These are phyloP conservation scores for Nevesoporus exiguus DNA, from an alignment of 768 basidiomycete species.

Conservation along the genomic window DNA sequence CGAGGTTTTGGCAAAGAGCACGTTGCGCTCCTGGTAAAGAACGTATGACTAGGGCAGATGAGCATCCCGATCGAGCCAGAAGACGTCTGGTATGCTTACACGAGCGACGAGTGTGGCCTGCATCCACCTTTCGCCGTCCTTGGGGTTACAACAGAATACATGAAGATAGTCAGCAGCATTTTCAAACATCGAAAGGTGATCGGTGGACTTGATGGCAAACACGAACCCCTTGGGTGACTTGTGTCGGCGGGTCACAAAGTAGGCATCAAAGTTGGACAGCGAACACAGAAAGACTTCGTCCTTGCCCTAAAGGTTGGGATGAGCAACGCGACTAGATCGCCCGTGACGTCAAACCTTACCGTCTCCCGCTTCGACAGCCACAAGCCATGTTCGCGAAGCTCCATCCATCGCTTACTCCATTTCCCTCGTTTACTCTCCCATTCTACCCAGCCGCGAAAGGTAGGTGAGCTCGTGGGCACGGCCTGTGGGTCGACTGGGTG, in stretches of 20 bases:
- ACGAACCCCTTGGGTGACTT: slow-evolving; percentile 82
- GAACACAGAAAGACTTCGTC: slow-evolving; percentile 82
- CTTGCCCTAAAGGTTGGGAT: slow-evolving; percentile 56
- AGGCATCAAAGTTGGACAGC: slow-evolving; percentile 86
- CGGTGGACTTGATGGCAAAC: slow-evolving; percentile 87
- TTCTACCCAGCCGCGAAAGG: slow-evolving; percentile 66
- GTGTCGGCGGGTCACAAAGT: slow-evolving; percentile 68
- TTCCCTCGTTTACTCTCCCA: slow-evolving; percentile 90
- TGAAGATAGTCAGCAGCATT: slow-evolving; percentile 86
- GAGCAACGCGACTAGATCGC: slow-evolving; percentile 1
- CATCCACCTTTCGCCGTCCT: slow-evolving; percentile 75
- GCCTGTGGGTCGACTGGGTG: slow-evolving; percentile 42
- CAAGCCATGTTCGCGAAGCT: slow-evolving; percentile 79
- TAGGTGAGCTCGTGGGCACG: slow-evolving; percentile 45
- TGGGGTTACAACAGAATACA: slow-evolving; percentile 73
- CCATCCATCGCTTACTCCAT: slow-evolving; percentile 92
- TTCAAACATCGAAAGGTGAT: slow-evolving; percentile 84
- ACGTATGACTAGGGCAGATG: slow-evolving; percentile 65
- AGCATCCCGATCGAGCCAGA: neutral
- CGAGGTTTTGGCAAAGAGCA: slow-evolving; percentile 39
- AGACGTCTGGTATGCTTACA: slow-evolving; percentile 41
- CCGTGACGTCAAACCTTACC: slow-evolving; percentile 41
- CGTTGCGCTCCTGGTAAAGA: slow-evolving; percentile 73
- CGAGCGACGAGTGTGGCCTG: slow-evolving; percentile 78
- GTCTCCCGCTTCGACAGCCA: slow-evolving; percentile 89